Evolutionary conservation across 306 rosid genomes (phyloP).

Genomic region (Begonia fuchsioides): DNA sequence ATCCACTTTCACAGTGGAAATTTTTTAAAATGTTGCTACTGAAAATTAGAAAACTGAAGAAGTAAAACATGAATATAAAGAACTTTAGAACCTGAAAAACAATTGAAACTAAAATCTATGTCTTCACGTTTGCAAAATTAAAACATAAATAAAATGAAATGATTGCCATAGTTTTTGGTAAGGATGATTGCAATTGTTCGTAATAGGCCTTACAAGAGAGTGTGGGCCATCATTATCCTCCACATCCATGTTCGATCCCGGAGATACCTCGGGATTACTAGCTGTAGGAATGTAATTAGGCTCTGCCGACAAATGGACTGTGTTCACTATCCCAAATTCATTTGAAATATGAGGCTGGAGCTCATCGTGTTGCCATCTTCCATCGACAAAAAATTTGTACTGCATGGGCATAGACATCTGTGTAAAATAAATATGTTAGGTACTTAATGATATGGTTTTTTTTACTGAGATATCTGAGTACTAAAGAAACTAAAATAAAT

Average conservation of each 20-base stretch:
- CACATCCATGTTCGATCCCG: slow-evolving; percentile 89
- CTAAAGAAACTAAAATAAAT: no score
- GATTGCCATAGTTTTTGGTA: slow-evolving; percentile 1
- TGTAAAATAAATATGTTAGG: slow-evolving; percentile 3
- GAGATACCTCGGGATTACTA: slow-evolving; percentile 33
- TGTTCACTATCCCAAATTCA: slow-evolving; percentile 75
- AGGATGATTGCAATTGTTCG: slow-evolving; percentile 9
- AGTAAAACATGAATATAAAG: no score
- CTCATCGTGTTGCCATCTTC: slow-evolving; percentile 90
- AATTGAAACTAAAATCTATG: background rate
- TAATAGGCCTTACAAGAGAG: slow-evolving; percentile 44
- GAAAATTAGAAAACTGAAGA: no score
- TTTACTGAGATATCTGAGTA: no score
- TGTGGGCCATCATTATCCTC: slow-evolving; percentile 56
- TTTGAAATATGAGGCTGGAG: slow-evolving; percentile 53
- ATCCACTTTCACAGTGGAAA: no score
- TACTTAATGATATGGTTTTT: no score
- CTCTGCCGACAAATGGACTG: slow-evolving; percentile 63
- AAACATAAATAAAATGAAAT: background rate
- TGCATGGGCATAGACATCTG: slow-evolving; percentile 32
- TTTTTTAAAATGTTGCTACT: no score
- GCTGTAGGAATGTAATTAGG: slow-evolving; percentile 37
- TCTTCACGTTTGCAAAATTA: background rate
- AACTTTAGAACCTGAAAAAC: no score
- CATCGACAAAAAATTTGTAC: slow-evolving; percentile 97